Evolutionary conservation across 176 grass and related monocot species (phyloP), one percentile per base, ranked within the genome.

Genomic region (Lolium multiflorum): DNA sequence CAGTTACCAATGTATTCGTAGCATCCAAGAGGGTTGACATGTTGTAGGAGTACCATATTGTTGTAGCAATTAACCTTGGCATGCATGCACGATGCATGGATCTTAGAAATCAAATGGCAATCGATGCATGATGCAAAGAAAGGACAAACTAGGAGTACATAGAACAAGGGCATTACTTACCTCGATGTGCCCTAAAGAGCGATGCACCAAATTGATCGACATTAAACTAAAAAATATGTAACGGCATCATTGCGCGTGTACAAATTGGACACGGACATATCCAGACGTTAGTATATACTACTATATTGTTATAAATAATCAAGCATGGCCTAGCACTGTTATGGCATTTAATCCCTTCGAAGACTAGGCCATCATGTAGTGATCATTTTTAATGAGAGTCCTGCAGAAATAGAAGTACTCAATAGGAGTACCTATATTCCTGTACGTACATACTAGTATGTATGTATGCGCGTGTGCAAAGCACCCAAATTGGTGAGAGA

Each of bases 21-120:
- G 31, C 13, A 37, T 16, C 6, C 69, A 48, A 48, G 43, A 50
- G 59, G 78, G 43, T 65, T 81, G 78, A 81, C 60, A 81, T 80
- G 9, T 3, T 14, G n/a, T n/a, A n/a, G n/a, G 69, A 22, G 69
- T 47, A 47, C 11, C 28, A 28, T 75, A 78, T 0, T 57, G n/a
- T n/a, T 56, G 3, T 41, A 58, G 37, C 37, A 60, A 22, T 73
- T 48, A 73, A 62, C 57, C 35, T 81, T 37, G 61, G 61, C 41
- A 81, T 67, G 61, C 44, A 74, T 7, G 21, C 63, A 66, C 26
- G 26, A 66, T 17, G 63, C 63, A 44, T 78, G 76, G 58, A 60
- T 38, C 75, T 38, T 58, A 78, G 51, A 37, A 56, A 77, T n/a
- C 18, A n/a, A 67, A 67, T 67, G 26, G 17, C 28, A 67, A 37